Base-by-base conservation (phyloP, 2,329 filamentous ascomycete species). In the Trichoderma afroharzianum region DNA sequence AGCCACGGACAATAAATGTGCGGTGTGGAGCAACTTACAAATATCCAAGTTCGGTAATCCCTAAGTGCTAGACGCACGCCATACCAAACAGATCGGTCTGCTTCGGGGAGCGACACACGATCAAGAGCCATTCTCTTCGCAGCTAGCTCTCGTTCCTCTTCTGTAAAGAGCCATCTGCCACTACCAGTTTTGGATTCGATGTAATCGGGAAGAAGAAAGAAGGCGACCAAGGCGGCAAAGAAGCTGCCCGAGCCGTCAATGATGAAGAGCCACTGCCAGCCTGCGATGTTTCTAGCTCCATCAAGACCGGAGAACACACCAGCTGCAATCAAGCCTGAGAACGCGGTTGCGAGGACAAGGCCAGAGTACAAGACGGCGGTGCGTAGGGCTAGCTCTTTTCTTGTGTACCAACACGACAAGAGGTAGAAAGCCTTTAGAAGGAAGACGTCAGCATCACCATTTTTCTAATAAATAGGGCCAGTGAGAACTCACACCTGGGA, bases 201-300 rank as follows among this genome's bases (percentile, higher is more conserved):
- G 76, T 63, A 86, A 57, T 80, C 80, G 12, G 79, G 80, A 2
- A 81, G 76, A 53, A 80, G 74, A 15, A 76, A 77, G 62, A 79
- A 80, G 2, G 78, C 78, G 5, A 76, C 3, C 7, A 80, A 33
- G 6, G 79, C 79, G 15, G 81, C 72, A 2, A 78, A 39, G 1
- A 75, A 79, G 0, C 80, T 81, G 0, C 76, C 84, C 1, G 84
- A 82, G 7, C 91, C 91, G 77, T 93, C 90, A 26, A 92, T 86
- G 61, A 92, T 90, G 79, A 92, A 92, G 0, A 92, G 82, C 77
- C 88, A 91, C 18, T 88, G 82, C 89, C 90, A 92, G 3, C 89
- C 90, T 4, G 83, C 80, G 3, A 91, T 79, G 0, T 89, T 90
- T 8, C 79, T 80, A 3, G 81, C 79, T 4, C 85, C 83, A 9